A percentile compares a stretch with the other conserved stretches of the same genome.
phyloP scores from a whole-genome alignment of 148 eudicot species.

The Polygonum aviculare region DNA sequence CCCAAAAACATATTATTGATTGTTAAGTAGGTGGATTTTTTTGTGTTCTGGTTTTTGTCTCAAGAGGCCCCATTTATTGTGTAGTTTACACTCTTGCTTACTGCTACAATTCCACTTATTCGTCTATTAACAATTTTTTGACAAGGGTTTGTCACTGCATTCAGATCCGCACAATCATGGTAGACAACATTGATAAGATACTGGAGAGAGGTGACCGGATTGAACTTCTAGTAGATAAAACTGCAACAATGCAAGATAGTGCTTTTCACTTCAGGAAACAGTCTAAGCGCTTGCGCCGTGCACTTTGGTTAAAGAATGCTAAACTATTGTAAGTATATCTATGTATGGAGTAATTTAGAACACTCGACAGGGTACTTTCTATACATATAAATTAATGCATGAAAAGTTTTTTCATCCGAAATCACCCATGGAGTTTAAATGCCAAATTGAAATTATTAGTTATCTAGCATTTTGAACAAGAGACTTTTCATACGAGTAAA shows the following conservation, averaged over 20 bases:
- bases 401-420: background rate
- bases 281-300: conserved; percentile 88
- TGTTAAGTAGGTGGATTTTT: background rate
- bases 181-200: conserved; percentile 93
- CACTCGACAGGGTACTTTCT: background rate
- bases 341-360: background rate
- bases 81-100: background rate
- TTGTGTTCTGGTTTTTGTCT: background rate
- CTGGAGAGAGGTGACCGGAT: conserved; percentile 93
- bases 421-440: background rate
- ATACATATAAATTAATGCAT: background rate
- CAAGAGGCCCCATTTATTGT: background rate
- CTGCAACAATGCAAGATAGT: conserved; percentile 93
- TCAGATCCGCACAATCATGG: conserved; percentile 94
- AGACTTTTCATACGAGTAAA: no score
- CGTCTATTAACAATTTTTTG: background rate
- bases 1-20: background rate
- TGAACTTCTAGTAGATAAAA: conserved; percentile 98
- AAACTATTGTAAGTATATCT: conserved; percentile 66
- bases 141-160: conserved; percentile 17
- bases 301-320: conserved; percentile 98
- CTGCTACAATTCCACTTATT: background rate
- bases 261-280: conserved; percentile 97
- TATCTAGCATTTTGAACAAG: background rate
- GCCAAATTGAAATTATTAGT: background rate